phyloP scores from a whole-genome alignment of 768 basidiomycete genomes.

The Coprinellus aureogranulatus region DNA sequence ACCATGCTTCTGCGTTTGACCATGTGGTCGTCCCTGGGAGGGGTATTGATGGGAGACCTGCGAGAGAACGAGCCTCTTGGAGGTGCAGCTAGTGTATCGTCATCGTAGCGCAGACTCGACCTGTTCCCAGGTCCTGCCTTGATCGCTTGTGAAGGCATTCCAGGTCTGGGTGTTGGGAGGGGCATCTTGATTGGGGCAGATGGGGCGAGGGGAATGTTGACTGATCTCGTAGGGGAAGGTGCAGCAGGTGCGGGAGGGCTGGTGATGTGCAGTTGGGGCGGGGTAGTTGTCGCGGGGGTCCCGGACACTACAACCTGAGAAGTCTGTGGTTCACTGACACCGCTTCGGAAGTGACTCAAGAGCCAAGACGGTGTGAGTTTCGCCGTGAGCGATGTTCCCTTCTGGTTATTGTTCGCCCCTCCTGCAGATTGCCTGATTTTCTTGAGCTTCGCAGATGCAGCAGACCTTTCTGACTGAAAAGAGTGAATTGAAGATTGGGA shows the following conservation, averaged over 20 bases:
- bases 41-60: slow-evolving; percentile 65
- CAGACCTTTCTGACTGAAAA: slow-evolving; percentile 46
- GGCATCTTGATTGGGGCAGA: slow-evolving; percentile 36
- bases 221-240: background rate
- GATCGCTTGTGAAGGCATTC: slow-evolving; percentile 38
- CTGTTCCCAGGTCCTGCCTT: slow-evolving; percentile 36
- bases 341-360: slow-evolving; percentile 68
- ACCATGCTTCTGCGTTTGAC: slow-evolving; percentile 54
- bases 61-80: slow-evolving; percentile 48
- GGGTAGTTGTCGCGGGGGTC: slow-evolving; percentile 25
- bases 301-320: slow-evolving; percentile 53
- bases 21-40: slow-evolving; percentile 66
- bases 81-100: slow-evolving; percentile 45
- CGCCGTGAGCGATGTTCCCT: slow-evolving; percentile 42
- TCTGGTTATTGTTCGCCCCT: slow-evolving; percentile 13
- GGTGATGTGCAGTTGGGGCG: slow-evolving; percentile 8
- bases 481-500: slow-evolving; percentile 69
- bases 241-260: slow-evolving; percentile 18
- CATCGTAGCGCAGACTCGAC: slow-evolving; percentile 53
- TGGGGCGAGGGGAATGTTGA: slow-evolving; percentile 9
- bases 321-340: slow-evolving; percentile 61
- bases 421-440: slow-evolving; percentile 8
- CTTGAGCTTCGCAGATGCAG: slow-evolving; percentile 35
- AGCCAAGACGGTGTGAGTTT: slow-evolving; percentile 77
- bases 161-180: slow-evolving; percentile 30